A percentile compares a stretch with the other conserved stretches of the same genome.
These are phyloP conservation scores for Myriosclerotinia duriaeana DNA, from an alignment of 2,329 filamentous ascomycete genomes.

Conservation along the genomic window DNA sequence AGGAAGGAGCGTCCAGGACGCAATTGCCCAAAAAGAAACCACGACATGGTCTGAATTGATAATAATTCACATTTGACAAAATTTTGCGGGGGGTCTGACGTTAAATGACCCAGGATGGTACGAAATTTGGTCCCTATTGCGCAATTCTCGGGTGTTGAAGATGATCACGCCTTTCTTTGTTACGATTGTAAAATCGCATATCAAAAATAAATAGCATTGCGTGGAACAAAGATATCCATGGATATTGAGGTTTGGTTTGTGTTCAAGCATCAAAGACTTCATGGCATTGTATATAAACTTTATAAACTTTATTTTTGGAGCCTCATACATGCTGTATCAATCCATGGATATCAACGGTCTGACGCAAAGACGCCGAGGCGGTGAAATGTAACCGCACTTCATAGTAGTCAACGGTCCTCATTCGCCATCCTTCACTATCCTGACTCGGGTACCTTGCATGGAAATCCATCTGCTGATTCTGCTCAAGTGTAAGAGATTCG, in stretches of 20 bases:
- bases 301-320: background rate
- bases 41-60: conserved; percentile 6
- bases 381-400: conserved; percentile 1
- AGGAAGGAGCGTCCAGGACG: conserved; percentile 16
- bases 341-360: background rate
- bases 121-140: conserved; percentile 18
- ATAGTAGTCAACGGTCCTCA: background rate
- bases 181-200: conserved; percentile 12
- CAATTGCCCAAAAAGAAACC: conserved; percentile 15
- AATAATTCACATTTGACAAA: background rate
- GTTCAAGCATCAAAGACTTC: background rate
- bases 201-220: background rate
- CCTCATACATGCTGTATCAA: background rate
- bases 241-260: background rate
- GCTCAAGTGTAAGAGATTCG: background rate
- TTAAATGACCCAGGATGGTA: conserved; percentile 21
- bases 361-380: background rate
- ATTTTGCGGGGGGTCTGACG: background rate
- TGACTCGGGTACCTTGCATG: background rate
- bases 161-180: conserved; percentile 24
- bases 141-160: conserved; percentile 19
- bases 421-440: background rate
- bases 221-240: conserved; percentile 7
- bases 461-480: background rate
- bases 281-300: background rate